Evolutionary conservation across 2,329 filamentous ascomycete genomes (phyloP), one percentile per base, ranked within the genome.

Genomic region (Remersonia thermophila): DNA sequence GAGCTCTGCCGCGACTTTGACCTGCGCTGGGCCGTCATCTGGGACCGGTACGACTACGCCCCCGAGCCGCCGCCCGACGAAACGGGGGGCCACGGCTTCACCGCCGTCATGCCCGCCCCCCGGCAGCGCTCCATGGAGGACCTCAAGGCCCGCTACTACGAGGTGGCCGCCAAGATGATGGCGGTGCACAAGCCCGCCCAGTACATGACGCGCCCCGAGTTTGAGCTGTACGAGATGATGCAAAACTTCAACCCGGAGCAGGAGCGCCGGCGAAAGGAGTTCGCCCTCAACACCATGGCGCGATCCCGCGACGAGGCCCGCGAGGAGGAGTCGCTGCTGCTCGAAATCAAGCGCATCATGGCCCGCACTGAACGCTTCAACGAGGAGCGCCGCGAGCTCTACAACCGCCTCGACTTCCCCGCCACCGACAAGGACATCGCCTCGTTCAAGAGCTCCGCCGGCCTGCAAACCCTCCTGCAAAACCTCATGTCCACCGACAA

Each of bases 341-440:
- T 89, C 40, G 91, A 98, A 55, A 74, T 98, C 37, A 86, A 93
- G 52, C 80, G 91, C 40, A 96, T 98, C 47, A 74, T 93, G 51
- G 79, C 83, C 44, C 78, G 86, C 41, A 83, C 87, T 45, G 83
- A 91, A 47, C 78, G 77, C 39, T 80, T 96, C 53, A 84, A 93
- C 54, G 79, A 84, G 47, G 86, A 95, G 54, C 80, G 91, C 37
- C 77, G 80, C 47, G 87, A 94, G 55, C 73, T 93, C 30, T 94
- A 89, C 60, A 74, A 77, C 44, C 75, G 89, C 35, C 77, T 98
- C 9, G 89, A 95, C 52, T 83, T 85, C 44, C 87, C 87, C 0
- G 65, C 69, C 40, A 56, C 69, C 49, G 64, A 82, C 63, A 58
- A 80, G 62, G 82, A 83, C 50, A 83, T 83, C 41, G 71, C 69